These are phyloP conservation scores for Cicer judaicum DNA, from an alignment of 306 rosid species.

Conservation along the genomic window DNA sequence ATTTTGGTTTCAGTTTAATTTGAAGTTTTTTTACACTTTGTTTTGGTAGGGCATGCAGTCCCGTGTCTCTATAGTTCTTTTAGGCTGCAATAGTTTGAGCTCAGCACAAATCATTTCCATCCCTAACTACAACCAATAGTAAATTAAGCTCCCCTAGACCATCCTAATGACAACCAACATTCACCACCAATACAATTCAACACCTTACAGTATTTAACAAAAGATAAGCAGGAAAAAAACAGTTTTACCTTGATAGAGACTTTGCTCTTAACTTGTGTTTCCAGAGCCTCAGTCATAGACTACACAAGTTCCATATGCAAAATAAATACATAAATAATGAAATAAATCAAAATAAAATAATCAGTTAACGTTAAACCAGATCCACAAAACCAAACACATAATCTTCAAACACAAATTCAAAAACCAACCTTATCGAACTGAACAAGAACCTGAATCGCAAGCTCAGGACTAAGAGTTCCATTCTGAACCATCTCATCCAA, in stretches of 20 bases:
- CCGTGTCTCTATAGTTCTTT: background rate
- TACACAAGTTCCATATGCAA: slow-evolving; percentile 37
- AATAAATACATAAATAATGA: background rate
- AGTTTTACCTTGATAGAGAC: slow-evolving; percentile 74
- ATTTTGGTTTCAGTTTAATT: background rate
- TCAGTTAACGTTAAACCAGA: slow-evolving; percentile 3
- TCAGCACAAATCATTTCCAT: background rate
- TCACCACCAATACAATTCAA: background rate
- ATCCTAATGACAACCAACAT: background rate
- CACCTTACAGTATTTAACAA: background rate
- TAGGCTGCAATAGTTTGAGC: background rate
- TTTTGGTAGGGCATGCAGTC: too few species aligned
- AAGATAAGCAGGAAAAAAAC: background rate
- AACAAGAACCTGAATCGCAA: slow-evolving; percentile 92
- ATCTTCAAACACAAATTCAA: background rate
- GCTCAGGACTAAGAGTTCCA: slow-evolving; percentile 88
- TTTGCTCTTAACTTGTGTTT: slow-evolving; percentile 85
- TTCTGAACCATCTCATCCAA: slow-evolving; percentile 91
- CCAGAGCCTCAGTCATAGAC: slow-evolving; percentile 97
- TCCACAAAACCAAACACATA: background rate
- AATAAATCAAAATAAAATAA: too few species aligned
- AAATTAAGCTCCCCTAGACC: background rate
- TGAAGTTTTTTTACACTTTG: background rate
- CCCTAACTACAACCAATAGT: slow-evolving; percentile 22
- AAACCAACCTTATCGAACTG: slow-evolving; percentile 87